phyloP scores from a whole-genome alignment of 345 rosid genomes.

The Zanthoxylum bungeanum region DNA sequence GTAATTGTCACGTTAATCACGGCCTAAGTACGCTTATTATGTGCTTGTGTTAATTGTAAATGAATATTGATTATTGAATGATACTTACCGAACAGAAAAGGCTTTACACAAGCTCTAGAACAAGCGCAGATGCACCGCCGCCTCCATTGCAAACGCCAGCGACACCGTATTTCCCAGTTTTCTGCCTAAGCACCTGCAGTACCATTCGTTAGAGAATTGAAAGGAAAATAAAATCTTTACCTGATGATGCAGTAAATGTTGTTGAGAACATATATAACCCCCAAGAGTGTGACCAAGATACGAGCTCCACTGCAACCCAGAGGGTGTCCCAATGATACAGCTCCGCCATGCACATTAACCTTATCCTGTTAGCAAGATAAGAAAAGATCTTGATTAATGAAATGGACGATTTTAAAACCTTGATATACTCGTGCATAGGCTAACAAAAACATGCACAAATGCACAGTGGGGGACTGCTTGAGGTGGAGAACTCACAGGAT shows the following conservation, averaged over 20 bases:
- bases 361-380: conserved; percentile 58
- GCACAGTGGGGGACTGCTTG: not conserved
- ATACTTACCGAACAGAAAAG: conserved; percentile 20
- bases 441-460: not conserved
- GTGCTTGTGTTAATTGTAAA: too few relatives aligned
- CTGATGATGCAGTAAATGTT: not conserved
- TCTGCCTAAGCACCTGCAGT: conserved; percentile 65
- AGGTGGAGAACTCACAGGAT: conserved; percentile 54
- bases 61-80: not conserved
- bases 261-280: conserved; percentile 43
- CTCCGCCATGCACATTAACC: conserved; percentile 91
- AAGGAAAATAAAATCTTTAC: not conserved
- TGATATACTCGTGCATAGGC: not conserved
- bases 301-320: conserved; percentile 99
- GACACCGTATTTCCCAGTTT: conserved; percentile 75
- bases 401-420: not conserved
- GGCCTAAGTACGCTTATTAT: not conserved
- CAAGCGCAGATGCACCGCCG: conserved; percentile 93
- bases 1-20: not conserved
- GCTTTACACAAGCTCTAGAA: conserved; percentile 71
- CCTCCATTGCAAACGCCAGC: conserved; percentile 98
- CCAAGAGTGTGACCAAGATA: conserved; percentile 86
- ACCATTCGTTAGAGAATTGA: not conserved
- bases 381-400: conserved; percentile 3
- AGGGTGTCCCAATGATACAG: conserved; percentile 95